Conservation (phyloP, 2,329 filamentous ascomycete genomes). For the Fusarium hainanense region DNA sequence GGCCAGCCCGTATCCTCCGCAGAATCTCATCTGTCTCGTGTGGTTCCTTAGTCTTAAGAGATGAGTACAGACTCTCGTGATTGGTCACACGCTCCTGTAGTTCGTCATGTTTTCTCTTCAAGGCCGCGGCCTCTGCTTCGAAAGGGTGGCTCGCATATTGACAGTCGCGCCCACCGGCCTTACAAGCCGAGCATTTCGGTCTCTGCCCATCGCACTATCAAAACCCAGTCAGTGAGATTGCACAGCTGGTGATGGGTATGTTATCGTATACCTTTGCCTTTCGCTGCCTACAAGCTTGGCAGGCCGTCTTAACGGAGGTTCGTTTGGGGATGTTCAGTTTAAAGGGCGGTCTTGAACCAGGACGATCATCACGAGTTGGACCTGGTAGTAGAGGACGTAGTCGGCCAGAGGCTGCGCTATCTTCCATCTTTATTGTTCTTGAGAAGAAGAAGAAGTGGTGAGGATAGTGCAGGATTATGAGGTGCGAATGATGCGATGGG, state of each 20-base stretch:
- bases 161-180: slow-evolving; percentile 15
- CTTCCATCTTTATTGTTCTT: slow-evolving; percentile 2
- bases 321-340: slow-evolving; percentile 28
- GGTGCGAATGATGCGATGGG: slow-evolving; percentile 1
- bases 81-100: slow-evolving; percentile 5
- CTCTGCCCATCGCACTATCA: slow-evolving; percentile 27
- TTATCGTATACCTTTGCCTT: slow-evolving; percentile 21
- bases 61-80: slow-evolving; percentile 22
- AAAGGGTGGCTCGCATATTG: slow-evolving; percentile 12
- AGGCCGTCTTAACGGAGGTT: slow-evolving; percentile 25
- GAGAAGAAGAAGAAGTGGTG: too few species aligned
- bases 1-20: slow-evolving; percentile 23
- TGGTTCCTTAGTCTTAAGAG: slow-evolving; percentile 3
- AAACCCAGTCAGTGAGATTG: neutral
- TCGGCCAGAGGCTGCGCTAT: slow-evolving; percentile 1
- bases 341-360: neutral
- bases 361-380: neutral
- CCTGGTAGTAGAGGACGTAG: slow-evolving; percentile 19
- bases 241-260: too few species aligned
- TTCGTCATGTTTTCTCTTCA: slow-evolving; percentile 26
- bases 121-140: slow-evolving; percentile 14
- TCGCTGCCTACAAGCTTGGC: slow-evolving; percentile 30
- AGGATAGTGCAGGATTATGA: too few species aligned
- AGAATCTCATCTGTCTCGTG: slow-evolving; percentile 30
- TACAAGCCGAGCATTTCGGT: slow-evolving; percentile 25